Conservation (phyloP, 2,329 filamentous ascomycete genomes). For the Penicillium nordicum region DNA sequence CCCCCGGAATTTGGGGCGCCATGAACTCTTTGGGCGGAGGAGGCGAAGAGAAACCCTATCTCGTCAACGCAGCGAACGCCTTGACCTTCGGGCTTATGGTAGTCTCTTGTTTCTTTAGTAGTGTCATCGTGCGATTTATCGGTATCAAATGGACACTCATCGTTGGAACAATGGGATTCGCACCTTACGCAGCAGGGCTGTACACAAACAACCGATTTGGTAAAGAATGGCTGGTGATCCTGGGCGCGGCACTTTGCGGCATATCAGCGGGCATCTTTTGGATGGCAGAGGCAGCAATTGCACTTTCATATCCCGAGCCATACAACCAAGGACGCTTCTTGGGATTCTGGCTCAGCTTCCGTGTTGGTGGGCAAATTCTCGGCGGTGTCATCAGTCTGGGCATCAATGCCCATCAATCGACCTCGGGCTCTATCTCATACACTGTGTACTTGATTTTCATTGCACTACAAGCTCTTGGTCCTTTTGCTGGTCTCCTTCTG, state of each 20-base stretch:
- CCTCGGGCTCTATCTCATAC: constrained; percentile 65
- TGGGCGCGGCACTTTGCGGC: constrained; percentile 67
- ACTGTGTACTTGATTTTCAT: constrained; percentile 69
- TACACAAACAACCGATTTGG: constrained; percentile 71
- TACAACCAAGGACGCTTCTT: constrained; percentile 63
- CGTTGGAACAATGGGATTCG: constrained; percentile 69
- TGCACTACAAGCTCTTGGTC: constrained; percentile 63
- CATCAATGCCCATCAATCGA: constrained; percentile 56
- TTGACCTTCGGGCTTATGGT: constrained; percentile 72
- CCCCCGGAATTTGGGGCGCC: constrained; percentile 68
- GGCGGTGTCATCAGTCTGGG: constrained; percentile 70
- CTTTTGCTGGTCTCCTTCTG: constrained; percentile 62
- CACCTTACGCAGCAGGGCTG: constrained; percentile 66
- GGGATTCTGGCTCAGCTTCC: constrained; percentile 65
- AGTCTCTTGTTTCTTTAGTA: constrained; percentile 64
- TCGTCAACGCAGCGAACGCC: constrained; percentile 69
- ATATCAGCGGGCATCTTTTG: constrained; percentile 71
- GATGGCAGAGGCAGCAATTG: constrained; percentile 72
- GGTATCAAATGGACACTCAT: constrained; percentile 69
- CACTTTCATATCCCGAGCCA: constrained; percentile 68
- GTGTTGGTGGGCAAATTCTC: constrained; percentile 63
- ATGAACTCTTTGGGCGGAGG: constrained; percentile 73
- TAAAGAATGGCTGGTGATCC: constrained; percentile 64
- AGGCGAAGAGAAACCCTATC: constrained; percentile 60
- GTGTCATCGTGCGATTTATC: constrained; percentile 61